A percentile compares a stretch with the other conserved stretches of the same genome.
Conservation (phyloP, 2,329 filamentous ascomycete genomes). For the Decorospora gaudefroyi region DNA sequence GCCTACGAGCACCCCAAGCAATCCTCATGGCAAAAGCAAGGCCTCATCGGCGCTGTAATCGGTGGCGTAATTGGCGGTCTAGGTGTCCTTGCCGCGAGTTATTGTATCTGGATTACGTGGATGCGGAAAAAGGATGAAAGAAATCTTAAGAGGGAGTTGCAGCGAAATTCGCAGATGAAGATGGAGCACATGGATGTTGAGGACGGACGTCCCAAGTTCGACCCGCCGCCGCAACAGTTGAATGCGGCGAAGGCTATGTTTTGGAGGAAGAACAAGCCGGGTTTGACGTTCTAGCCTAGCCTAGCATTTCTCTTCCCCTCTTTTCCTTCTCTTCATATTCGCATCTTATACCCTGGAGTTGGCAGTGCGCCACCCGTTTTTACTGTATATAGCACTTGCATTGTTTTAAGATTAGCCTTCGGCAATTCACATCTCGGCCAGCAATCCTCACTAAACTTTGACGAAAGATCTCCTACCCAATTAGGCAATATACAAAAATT, state of each 20-base stretch:
- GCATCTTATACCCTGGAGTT: conserved; percentile 21
- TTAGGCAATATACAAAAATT: not conserved
- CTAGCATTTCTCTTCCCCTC: not conserved
- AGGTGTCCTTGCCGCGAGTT: conserved; percentile 33
- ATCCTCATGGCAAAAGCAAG: conserved; percentile 39
- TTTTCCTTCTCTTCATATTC: not conserved
- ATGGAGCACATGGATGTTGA: conserved; percentile 43
- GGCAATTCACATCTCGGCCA: not conserved
- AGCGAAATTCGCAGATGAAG: conserved; percentile 35
- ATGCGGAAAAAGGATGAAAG: conserved; percentile 35
- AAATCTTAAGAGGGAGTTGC: conserved; percentile 34
- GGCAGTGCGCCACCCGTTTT: conserved; percentile 15
- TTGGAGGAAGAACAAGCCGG: conserved; percentile 38
- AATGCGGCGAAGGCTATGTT: conserved; percentile 33
- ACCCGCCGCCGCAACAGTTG: conserved; percentile 36
- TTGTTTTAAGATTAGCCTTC: no score
- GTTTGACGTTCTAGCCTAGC: conserved; percentile 5
- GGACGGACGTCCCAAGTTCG: conserved; percentile 36
- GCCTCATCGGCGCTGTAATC: conserved; percentile 47
- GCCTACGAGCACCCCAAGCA: conserved; percentile 40
- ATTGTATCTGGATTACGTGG: conserved; percentile 40
- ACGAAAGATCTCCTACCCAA: not conserved
- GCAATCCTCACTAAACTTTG: not conserved
- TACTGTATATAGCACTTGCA: not conserved
- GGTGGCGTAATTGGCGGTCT: conserved; percentile 47